phyloP scores from a whole-genome alignment of 768 basidiomycete species.

The Pisolithus albus region DNA sequence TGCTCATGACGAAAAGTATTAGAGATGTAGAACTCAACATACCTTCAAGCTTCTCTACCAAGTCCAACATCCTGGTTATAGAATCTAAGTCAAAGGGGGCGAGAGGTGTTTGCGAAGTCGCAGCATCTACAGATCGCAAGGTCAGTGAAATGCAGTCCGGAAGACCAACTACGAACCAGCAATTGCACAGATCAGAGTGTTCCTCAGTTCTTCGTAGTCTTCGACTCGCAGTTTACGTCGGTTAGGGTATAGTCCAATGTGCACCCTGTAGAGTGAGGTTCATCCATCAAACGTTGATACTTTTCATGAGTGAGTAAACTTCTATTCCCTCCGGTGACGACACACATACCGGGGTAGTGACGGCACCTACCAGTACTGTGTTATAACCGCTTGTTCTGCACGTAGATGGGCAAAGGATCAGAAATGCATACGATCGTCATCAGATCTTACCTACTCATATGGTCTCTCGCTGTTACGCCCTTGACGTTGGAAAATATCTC shows the following conservation, averaged over 20 bases:
- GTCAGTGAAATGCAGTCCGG: no score
- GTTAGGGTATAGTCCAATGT: slow-evolving; percentile 5
- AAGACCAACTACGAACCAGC: slow-evolving; percentile 13
- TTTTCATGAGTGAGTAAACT: neutral
- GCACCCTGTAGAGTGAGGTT: neutral
- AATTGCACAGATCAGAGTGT: slow-evolving; percentile 3
- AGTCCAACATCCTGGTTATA: slow-evolving; percentile 3
- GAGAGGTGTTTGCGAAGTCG: slow-evolving; percentile 2
- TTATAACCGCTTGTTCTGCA: slow-evolving; percentile 14
- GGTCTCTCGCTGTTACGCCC: slow-evolving; percentile 32
- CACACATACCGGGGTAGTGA: neutral
- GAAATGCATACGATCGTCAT: neutral
- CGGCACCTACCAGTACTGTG: slow-evolving; percentile 18
- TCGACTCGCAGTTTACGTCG: neutral
- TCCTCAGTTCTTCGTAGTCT: slow-evolving; percentile 1
- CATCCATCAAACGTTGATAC: neutral
- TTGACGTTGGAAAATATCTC: slow-evolving; percentile 29
- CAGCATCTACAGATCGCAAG: neutral
- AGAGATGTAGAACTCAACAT: neutral
- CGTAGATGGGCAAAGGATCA: neutral
- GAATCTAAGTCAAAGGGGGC: slow-evolving; percentile 7
- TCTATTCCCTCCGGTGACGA: neutral
- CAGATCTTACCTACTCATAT: slow-evolving; percentile 31
- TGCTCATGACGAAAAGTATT: neutral
- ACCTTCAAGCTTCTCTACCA: slow-evolving; percentile 4